Conservation (phyloP, 495 filamentous ascomycete species). For the Trichodelitschia bisporula region DNA sequence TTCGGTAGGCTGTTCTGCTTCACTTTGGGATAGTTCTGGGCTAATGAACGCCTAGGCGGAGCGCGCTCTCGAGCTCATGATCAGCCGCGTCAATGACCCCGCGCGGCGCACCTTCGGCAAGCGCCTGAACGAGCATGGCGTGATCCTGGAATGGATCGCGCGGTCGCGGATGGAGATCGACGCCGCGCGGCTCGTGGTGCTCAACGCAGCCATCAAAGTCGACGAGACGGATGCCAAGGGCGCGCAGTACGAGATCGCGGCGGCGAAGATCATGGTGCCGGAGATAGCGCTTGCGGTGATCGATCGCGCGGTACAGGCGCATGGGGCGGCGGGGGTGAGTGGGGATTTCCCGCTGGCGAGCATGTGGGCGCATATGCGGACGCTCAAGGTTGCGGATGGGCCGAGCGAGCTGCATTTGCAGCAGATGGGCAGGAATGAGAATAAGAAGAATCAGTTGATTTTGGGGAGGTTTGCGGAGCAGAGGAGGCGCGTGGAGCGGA, state of each 20-base stretch:
- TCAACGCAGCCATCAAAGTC: conserved; percentile 71
- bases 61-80: conserved; percentile 65
- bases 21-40: not conserved
- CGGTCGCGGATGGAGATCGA: conserved; percentile 79
- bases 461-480: conserved; percentile 36
- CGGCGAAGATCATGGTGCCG: conserved; percentile 18
- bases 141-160: conserved; percentile 85
- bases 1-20: conserved; percentile 17
- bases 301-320: conserved; percentile 43
- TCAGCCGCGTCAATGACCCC: conserved; percentile 62
- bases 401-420: conserved; percentile 88
- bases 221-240: conserved; percentile 7
- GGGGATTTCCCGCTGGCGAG: conserved; percentile 78
- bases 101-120: conserved; percentile 71
- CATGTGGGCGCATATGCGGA: conserved; percentile 68
- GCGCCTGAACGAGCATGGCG: conserved; percentile 54
- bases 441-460: conserved; percentile 35
- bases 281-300: conserved; percentile 14
- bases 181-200: conserved; percentile 57
- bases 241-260: conserved; percentile 17
- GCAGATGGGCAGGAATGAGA: conserved; percentile 72
- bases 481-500: conserved; percentile 27
- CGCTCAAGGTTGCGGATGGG: conserved; percentile 66
- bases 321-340: conserved; percentile 63
- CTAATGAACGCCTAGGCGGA: conserved; percentile 27